phyloP scores from a whole-genome alignment of 208 protist genomes.

The Herpetomonas tarakana region DNA sequence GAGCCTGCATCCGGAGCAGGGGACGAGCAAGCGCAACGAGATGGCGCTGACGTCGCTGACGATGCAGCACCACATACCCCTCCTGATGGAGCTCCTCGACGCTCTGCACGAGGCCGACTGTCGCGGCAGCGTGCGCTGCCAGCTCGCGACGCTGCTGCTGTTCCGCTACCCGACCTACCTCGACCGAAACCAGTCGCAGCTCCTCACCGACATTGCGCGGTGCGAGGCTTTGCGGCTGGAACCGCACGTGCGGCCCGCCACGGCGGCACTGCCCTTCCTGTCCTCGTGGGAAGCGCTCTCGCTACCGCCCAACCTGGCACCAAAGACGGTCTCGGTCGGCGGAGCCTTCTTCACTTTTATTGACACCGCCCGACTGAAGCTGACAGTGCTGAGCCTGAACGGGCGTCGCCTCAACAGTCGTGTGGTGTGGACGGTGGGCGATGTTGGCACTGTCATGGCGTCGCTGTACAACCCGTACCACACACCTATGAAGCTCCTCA shows the following conservation, averaged over 20 bases:
- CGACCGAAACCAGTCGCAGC: constrained; percentile 31
- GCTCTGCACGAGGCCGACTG: constrained; percentile 33
- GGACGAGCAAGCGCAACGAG: constrained; percentile 6
- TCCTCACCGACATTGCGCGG: constrained; percentile 32
- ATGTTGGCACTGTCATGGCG: constrained; percentile 69
- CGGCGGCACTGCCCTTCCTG: constrained; percentile 48
- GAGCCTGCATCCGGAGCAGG: constrained; percentile 15
- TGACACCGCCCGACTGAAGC: constrained; percentile 75
- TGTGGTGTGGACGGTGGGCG: constrained; percentile 82
- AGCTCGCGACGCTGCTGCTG: constrained; percentile 63
- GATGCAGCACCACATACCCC: constrained; percentile 34
- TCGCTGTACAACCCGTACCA: constrained; percentile 74
- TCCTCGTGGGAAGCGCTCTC: constrained; percentile 65
- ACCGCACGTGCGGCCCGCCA: constrained; percentile 21
- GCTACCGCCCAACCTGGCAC: constrained; percentile 71
- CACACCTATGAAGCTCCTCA: constrained; percentile 31
- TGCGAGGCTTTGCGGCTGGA: constrained; percentile 26
- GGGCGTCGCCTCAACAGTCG: constrained; percentile 57
- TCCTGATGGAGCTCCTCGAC: constrained; percentile 65
- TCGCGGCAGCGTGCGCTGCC: constrained; percentile 33
- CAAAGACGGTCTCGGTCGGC: constrained; percentile 74
- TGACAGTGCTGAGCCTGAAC: constrained; percentile 84
- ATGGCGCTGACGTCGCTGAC: constrained; percentile 22
- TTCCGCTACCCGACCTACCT: constrained; percentile 70
- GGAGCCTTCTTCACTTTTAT: constrained; percentile 90